Percentiles rank a stretch among this genome's conserved stretches.
phyloP scores from a whole-genome alignment of 768 basidiomycete genomes.

The Suillus tomentosus region DNA sequence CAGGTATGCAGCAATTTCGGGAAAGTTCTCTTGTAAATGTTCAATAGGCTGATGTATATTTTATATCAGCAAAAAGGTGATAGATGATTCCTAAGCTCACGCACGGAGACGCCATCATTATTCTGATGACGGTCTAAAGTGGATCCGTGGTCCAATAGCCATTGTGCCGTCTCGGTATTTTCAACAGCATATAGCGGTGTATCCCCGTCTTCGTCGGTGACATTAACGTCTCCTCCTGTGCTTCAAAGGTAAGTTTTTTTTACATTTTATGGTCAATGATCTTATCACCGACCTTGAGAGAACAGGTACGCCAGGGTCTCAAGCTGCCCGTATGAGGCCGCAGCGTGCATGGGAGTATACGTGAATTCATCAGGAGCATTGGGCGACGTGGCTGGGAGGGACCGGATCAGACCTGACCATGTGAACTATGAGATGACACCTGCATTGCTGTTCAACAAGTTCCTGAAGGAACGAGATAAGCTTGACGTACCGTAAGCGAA shows the following conservation, averaged over 20 bases:
- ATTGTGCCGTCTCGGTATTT: constrained; percentile 72
- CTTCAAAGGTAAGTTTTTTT: constrained; percentile 2
- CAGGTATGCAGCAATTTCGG: constrained; percentile 63
- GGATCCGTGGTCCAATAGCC: constrained; percentile 80
- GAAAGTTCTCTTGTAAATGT: constrained; percentile 71
- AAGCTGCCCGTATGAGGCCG: constrained; percentile 88
- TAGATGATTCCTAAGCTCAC: constrained; percentile 30
- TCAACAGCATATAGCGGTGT: constrained; percentile 93
- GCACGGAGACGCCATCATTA: constrained; percentile 72
- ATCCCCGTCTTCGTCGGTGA: constrained; percentile 85
- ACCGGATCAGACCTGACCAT: constrained; percentile 36
- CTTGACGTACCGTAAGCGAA: constrained; percentile 7
- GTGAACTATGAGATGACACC: constrained; percentile 33
- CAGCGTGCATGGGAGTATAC: constrained; percentile 93
- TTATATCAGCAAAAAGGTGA: constrained; percentile 17
- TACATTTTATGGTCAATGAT: not conserved
- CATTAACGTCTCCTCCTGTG: constrained; percentile 83
- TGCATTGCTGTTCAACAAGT: constrained; percentile 60
- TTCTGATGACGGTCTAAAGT: constrained; percentile 61
- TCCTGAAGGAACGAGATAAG: constrained; percentile 39
- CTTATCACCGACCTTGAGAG: constrained; percentile 52
- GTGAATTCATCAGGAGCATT: constrained; percentile 72
- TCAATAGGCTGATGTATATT: constrained; percentile 57
- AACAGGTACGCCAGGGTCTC: constrained; percentile 78
- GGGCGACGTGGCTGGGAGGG: constrained; percentile 56